Conservation (phyloP, 139 green algal species). For the Bryopsis sp. region DNA sequence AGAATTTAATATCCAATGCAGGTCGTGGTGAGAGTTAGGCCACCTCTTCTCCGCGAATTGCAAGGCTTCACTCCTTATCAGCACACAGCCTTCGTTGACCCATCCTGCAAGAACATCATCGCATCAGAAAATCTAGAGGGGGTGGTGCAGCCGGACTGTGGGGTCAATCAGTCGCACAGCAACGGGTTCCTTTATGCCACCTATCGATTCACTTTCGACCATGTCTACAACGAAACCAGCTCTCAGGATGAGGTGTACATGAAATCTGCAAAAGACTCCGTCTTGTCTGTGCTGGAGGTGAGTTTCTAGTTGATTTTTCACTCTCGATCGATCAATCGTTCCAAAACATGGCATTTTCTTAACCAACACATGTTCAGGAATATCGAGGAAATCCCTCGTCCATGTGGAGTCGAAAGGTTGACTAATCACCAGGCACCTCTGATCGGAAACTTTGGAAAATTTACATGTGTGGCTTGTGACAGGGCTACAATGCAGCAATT, state of each 20-base stretch:
- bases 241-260: slow-evolving; percentile 76
- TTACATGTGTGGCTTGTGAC: too few species aligned
- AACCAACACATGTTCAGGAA: too few species aligned
- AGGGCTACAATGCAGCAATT: slow-evolving; percentile 89
- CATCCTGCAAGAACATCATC: slow-evolving; percentile 44
- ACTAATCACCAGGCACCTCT: too few species aligned
- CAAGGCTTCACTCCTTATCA: slow-evolving; percentile 29
- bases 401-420: too few species aligned
- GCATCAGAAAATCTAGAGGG: slow-evolving; percentile 69
- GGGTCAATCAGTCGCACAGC: background rate
- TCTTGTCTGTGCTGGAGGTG: slow-evolving; percentile 68
- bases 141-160: slow-evolving; percentile 14
- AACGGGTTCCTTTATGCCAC: slow-evolving; percentile 26
- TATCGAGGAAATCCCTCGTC: too few species aligned
- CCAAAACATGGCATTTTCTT: too few species aligned
- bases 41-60: slow-evolving; percentile 68
- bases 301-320: background rate
- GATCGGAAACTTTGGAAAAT: background rate
- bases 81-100: slow-evolving; percentile 57
- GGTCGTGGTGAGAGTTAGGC: slow-evolving; percentile 78
- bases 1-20: too few species aligned
- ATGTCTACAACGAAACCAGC: slow-evolving; percentile 69
- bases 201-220: slow-evolving; percentile 83
- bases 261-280: slow-evolving; percentile 56
- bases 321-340: too few species aligned